These are phyloP conservation scores for Linaria vulgaris DNA, from an alignment of 257 asterid species.

Conservation along the genomic window DNA sequence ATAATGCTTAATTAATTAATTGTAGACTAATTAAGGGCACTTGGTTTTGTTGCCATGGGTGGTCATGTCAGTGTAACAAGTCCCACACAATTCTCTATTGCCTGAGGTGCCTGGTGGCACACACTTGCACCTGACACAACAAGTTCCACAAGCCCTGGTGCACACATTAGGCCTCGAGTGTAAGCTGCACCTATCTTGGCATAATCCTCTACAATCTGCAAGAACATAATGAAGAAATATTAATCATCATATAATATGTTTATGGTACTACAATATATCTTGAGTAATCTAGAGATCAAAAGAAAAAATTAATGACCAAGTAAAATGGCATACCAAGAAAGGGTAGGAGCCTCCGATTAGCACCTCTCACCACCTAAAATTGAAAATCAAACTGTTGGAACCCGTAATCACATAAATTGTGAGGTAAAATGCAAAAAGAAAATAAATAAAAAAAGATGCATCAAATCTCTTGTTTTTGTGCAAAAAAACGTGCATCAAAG, in stretches of 20 bases:
- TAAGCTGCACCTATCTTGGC: conserved; percentile 54
- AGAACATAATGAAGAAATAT: too few relatives aligned
- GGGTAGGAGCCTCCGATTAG: conserved; percentile 52
- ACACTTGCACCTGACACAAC: conserved; percentile 81
- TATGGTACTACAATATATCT: too few relatives aligned
- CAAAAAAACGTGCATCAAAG: too few relatives aligned
- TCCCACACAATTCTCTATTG: conserved; percentile 62
- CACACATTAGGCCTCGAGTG: conserved; percentile 74
- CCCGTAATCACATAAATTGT: not conserved
- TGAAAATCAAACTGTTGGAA: not conserved
- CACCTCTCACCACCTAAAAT: conserved; percentile 56
- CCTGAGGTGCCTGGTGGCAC: conserved; percentile 90
- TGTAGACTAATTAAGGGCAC: conserved; percentile 46
- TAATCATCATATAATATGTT: too few relatives aligned
- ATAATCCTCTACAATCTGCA: conserved; percentile 57
- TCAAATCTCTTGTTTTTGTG: too few relatives aligned
- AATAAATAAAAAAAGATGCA: too few relatives aligned
- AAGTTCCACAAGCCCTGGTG: conserved; percentile 75
- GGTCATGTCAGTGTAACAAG: conserved; percentile 75
- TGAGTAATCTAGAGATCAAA: not conserved
- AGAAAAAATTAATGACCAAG: not conserved
- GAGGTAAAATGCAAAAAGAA: not conserved
- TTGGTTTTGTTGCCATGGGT: conserved; percentile 66
- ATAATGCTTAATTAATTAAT: too few relatives aligned
- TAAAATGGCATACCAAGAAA: conserved; percentile 37